phyloP scores from a whole-genome alignment of 345 rosid species.

The Garcia nutans region DNA sequence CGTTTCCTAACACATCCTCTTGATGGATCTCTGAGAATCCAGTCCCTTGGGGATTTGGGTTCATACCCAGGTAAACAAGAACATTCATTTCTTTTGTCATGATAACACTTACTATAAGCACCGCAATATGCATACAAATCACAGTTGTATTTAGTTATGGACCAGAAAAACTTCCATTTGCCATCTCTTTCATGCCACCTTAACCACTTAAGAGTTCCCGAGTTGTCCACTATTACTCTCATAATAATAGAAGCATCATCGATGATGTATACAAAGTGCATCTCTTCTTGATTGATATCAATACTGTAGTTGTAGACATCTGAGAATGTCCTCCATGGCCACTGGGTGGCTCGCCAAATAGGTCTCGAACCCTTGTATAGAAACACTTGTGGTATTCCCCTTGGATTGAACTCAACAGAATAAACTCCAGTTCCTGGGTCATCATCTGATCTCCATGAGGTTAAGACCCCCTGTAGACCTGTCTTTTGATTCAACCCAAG shows the following conservation, averaged over 20 bases:
- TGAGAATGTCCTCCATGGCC: conserved; percentile 10
- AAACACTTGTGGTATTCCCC: background rate
- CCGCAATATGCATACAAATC: conserved; percentile 20
- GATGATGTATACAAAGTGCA: background rate
- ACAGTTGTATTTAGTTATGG: background rate
- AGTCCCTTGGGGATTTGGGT: background rate
- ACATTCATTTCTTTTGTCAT: conserved; percentile 9
- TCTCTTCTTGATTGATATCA: background rate
- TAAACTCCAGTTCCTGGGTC: conserved; percentile 19
- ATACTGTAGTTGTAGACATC: background rate
- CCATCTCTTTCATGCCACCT: conserved; percentile 7
- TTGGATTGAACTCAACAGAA: background rate
- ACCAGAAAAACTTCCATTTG: conserved; percentile 7
- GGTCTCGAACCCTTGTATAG: background rate
- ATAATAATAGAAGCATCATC: background rate
- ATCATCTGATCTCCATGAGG: conserved; percentile 26
- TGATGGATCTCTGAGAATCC: conserved; percentile 11
- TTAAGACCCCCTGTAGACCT: conserved; percentile 11
- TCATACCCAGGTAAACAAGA: conserved; percentile 23
- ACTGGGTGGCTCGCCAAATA: conserved; percentile 4
- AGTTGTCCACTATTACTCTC: background rate
- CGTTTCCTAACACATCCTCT: conserved; percentile 20
- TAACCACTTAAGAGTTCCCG: background rate
- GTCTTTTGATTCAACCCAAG: conserved; percentile 15
- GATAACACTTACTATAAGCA: background rate